Base-by-base conservation (phyloP, 495 filamentous ascomycete genomes). In the Thermochaetoides thermophila region DNA sequence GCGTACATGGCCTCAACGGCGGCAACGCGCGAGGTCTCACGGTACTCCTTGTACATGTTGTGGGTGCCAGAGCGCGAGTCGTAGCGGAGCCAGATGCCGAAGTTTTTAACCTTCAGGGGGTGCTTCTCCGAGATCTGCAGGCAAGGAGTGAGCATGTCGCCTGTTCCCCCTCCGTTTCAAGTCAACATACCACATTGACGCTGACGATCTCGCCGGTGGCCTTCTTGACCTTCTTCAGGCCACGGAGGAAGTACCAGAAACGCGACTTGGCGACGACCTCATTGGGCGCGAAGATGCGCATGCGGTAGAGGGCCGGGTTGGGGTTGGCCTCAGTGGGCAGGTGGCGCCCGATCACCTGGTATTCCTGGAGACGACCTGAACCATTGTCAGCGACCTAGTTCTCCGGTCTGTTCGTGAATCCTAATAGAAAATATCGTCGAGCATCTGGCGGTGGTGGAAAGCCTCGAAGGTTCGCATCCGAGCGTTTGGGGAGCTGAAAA, bases 31-130 rank as follows among this genome's bases (percentile, higher is more conserved):
- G 81, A 85, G 71, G 93, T 81, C 74, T 96, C 89, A 59, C 89
- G 81, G 76, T 95, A 96, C 73, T 97, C 89, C 74, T 95, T 96
- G 83, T 97, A 97, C 89, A 97, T 97, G 77, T 97, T 97, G 82
- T 97, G 89, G 49, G 91, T 97, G 49, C 89, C 89, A 50, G 91
- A 96, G 64, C 89, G 89, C 32, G 91, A 96, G 68, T 97, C 86
- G 71, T 97, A 97, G 55, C 89, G 87, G 68, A 97, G 80, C 89
- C 89, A 97, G 74, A 97, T 82, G 62, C 89, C 89, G 67, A 96
- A 96, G 80, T 92, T 96, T 84, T 97, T 97, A 73, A 97, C 85
- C 68, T 92, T 92, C 53, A 83, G 72, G 46, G 89, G 91, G 60
- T 82, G 83, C 77, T 94, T 96, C 82, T 97, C 89, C 63, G 71